Conservation (phyloP, 192 early-diverging fungal genomes). For the Paraglomus brasilianum region DNA sequence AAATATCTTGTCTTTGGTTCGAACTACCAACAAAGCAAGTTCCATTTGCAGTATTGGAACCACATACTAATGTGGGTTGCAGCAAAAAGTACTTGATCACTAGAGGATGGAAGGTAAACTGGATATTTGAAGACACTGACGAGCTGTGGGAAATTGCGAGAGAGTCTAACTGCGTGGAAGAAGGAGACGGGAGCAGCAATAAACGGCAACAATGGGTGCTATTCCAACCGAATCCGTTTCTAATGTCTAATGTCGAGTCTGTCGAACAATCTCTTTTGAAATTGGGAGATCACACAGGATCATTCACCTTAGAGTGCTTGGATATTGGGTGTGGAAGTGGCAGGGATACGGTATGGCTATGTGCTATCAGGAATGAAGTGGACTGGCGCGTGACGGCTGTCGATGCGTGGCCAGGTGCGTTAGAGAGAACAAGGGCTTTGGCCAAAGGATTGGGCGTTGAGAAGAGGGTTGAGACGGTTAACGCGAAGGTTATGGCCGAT, state of each 20-base stretch:
- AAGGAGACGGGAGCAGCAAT: neutral
- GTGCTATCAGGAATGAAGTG: constrained; percentile 11
- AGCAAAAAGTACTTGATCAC: constrained; percentile 29
- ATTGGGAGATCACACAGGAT: neutral
- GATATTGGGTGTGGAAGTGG: constrained; percentile 48
- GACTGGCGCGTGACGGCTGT: constrained; percentile 37
- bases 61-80: neutral
- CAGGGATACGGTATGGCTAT: constrained; percentile 39
- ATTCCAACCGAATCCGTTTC: constrained; percentile 39
- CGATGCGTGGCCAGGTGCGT: constrained; percentile 25
- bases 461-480: constrained; percentile 1
- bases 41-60: constrained; percentile 43
- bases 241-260: constrained; percentile 27
- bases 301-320: constrained; percentile 15
- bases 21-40: constrained; percentile 42
- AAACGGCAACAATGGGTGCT: constrained; percentile 24
- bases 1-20: constrained; percentile 30
- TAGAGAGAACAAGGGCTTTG: constrained; percentile 32
- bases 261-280: constrained; percentile 31
- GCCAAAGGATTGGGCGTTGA: constrained; percentile 5
- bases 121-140: constrained; percentile 34
- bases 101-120: constrained; percentile 38
- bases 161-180: constrained; percentile 26
- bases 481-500: constrained; percentile 34
- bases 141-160: constrained; percentile 12